These are phyloP conservation scores for Vararia minispora DNA, from an alignment of 768 basidiomycete genomes.

Conservation along the genomic window DNA sequence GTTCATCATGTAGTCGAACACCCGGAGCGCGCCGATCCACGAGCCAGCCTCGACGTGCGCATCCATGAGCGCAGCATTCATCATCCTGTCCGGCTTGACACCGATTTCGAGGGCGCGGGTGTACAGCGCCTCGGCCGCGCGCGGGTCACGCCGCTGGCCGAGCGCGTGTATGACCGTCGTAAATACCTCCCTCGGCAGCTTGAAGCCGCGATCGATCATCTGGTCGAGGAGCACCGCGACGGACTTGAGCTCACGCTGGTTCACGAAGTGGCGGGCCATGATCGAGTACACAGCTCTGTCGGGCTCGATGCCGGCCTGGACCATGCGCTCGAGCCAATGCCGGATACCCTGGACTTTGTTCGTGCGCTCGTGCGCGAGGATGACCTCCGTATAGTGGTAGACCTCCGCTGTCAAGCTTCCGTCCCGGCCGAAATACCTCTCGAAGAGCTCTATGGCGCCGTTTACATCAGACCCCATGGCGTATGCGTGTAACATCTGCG, in stretches of 20 bases:
- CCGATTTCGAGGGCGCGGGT: constrained; percentile 51
- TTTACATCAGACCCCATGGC: constrained; percentile 33
- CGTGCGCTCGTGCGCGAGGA: constrained; percentile 39
- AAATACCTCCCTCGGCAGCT: constrained; percentile 44
- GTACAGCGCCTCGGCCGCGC: constrained; percentile 58
- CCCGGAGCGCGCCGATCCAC: constrained; percentile 63
- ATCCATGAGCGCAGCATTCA: constrained; percentile 68
- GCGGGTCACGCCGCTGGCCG: constrained; percentile 46
- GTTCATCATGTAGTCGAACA: constrained; percentile 50
- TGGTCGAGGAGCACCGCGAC: constrained; percentile 40
- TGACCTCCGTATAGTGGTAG: constrained; percentile 43
- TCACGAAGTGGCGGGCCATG: constrained; percentile 47
- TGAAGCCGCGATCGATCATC: constrained; percentile 43
- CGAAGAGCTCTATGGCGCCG: constrained; percentile 38
- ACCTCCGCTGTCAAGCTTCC: constrained; percentile 23
- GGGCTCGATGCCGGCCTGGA: constrained; percentile 36
- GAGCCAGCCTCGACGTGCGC: constrained; percentile 73
- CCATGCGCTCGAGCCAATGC: constrained; percentile 43
- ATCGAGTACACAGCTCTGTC: constrained; percentile 47
- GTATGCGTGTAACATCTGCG: constrained; percentile 45
- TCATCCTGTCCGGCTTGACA: constrained; percentile 47
- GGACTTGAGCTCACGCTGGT: constrained; percentile 40
- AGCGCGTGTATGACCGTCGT: constrained; percentile 59
- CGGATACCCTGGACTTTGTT: constrained; percentile 39
- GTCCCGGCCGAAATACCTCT: constrained; percentile 34